A percentile compares a stretch with the other conserved stretches of the same genome.
Evolutionary conservation across 2,329 filamentous ascomycete species (phyloP).

Genomic region (Xylariaceae sp.): DNA sequence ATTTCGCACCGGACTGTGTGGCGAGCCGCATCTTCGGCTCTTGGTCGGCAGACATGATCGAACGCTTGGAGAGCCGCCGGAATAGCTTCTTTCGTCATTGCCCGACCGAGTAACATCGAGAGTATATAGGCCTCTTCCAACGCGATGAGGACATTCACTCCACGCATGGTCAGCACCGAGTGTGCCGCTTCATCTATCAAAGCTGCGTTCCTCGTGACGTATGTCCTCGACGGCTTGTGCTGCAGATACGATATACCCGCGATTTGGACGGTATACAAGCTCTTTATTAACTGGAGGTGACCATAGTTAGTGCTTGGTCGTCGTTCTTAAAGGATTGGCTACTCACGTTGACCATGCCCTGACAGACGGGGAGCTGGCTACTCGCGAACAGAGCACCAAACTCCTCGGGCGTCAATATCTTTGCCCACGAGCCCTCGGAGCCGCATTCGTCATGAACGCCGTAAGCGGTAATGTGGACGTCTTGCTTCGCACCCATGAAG

Average conservation of each 20-base stretch:
- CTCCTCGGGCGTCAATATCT: constrained; percentile 30
- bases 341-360: constrained; percentile 30
- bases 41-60: constrained; percentile 27
- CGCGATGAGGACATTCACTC: constrained; percentile 17
- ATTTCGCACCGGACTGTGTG: constrained; percentile 20
- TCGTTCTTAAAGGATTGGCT: not conserved
- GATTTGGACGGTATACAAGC: constrained; percentile 31
- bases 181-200: constrained; percentile 29
- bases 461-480: constrained; percentile 27
- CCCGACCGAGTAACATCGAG: constrained; percentile 24
- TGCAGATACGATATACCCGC: constrained; percentile 28
- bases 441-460: constrained; percentile 12
- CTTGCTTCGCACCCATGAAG: constrained; percentile 25
- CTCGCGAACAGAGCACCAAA: constrained; percentile 28
- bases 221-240: constrained; percentile 22
- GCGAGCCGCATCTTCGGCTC: constrained; percentile 24
- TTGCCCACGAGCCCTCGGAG: constrained; percentile 25
- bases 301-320: not conserved
- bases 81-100: constrained; percentile 20
- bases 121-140: constrained; percentile 30
- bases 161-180: constrained; percentile 23
- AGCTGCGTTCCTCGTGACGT: constrained; percentile 22
- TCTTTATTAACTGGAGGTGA: constrained; percentile 26
- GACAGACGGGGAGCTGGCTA: constrained; percentile 23
- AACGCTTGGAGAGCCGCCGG: constrained; percentile 28